Evolutionary conservation across 148 eudicot species (phyloP).

Genomic region (Camellia lanceoleosa): DNA sequence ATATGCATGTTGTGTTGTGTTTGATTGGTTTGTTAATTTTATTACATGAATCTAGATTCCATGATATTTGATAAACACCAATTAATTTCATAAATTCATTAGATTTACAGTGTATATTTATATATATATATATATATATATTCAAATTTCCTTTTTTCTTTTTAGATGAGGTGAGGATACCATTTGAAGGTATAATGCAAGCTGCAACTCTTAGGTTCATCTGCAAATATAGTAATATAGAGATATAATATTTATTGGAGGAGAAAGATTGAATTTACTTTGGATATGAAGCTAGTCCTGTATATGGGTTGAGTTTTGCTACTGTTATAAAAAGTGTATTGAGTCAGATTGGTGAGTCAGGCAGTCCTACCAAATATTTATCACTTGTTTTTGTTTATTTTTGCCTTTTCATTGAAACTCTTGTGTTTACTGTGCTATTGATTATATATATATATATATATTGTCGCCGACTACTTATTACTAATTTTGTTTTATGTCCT

Average conservation of each 20-base stretch:
- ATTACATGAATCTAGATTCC: neutral
- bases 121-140: too few relatives aligned
- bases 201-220: neutral
- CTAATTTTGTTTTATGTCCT: too few relatives aligned
- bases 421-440: neutral
- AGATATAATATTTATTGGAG: neutral
- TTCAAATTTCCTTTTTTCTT: neutral
- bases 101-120: neutral
- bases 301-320: neutral
- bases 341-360: neutral
- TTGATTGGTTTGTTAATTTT: neutral
- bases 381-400: neutral
- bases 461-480: too few relatives aligned
- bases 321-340: neutral
- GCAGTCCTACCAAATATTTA: neutral
- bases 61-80: too few relatives aligned
- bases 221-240: neutral
- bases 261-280: neutral
- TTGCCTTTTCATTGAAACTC: neutral
- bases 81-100: too few relatives aligned
- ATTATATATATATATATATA: too few relatives aligned
- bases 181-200: too few relatives aligned
- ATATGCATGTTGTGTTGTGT: neutral
- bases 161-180: too few relatives aligned
- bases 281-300: neutral